Conservation (phyloP, 352 stramenopile genomes). For the Phytophthora ohioensis region DNA sequence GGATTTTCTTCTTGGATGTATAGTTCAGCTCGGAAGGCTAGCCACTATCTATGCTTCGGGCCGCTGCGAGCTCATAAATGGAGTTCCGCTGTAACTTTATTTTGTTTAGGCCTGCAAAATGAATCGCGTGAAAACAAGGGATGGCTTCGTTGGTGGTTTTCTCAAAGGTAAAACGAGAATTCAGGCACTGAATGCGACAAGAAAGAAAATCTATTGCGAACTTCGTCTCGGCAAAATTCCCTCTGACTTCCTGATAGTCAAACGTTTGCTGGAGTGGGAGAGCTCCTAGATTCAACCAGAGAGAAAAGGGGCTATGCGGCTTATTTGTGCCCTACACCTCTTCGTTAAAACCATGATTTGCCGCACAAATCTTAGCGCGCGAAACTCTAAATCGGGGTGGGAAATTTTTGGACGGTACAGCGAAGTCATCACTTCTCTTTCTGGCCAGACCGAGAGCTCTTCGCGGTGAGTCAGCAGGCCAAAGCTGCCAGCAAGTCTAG, state of each 20-base stretch:
- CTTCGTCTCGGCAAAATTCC: not conserved
- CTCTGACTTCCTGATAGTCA: not conserved
- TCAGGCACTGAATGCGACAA: no score
- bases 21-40: no score
- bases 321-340: slow-evolving; percentile 25
- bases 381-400: slow-evolving; percentile 3
- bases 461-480: not conserved
- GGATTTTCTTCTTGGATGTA: no score
- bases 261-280: slow-evolving; percentile 5
- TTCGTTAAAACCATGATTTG: slow-evolving; percentile 8
- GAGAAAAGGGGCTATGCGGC: not conserved
- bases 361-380: not conserved
- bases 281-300: slow-evolving; percentile 31
- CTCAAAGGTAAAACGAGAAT: no score
- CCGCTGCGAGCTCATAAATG: no score
- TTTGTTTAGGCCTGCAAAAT: no score
- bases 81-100: no score
- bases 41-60: no score
- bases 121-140: no score
- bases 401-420: not conserved
- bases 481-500: not conserved
- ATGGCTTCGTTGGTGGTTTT: no score
- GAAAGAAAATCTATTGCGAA: not conserved
- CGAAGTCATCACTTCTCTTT: not conserved
- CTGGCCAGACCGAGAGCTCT: slow-evolving; percentile 5